Evolutionary conservation across 495 filamentous ascomycete genomes (phyloP).

Genomic region (Penicilliopsis zonata): DNA sequence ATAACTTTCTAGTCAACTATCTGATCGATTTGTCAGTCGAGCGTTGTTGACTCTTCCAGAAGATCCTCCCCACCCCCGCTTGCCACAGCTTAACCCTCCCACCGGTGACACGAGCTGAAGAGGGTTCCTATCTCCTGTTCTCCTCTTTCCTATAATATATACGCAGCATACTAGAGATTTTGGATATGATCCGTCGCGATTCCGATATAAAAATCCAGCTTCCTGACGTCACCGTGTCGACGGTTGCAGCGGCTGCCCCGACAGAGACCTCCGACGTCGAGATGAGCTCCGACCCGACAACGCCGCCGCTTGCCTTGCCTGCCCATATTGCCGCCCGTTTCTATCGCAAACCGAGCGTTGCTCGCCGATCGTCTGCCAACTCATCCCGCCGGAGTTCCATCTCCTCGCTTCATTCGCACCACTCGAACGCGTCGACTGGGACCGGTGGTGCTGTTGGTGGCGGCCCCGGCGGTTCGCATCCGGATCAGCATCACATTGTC

Average conservation of each 20-base stretch:
- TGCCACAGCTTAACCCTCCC: too few relatives aligned
- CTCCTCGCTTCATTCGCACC: slow-evolving; percentile 72
- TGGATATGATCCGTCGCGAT: slow-evolving; percentile 35
- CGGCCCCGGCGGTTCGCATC: slow-evolving; percentile 59
- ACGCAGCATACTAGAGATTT: slow-evolving; percentile 1
- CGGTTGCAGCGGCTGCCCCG: slow-evolving; percentile 17
- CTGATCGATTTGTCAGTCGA: too few relatives aligned
- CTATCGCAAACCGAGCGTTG: slow-evolving; percentile 54
- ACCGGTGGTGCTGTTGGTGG: too few relatives aligned
- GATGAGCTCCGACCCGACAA: slow-evolving; percentile 33
- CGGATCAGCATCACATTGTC: slow-evolving; percentile 73
- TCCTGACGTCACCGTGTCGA: slow-evolving; percentile 26
- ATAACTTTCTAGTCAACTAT: too few relatives aligned
- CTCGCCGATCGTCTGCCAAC: slow-evolving; percentile 70
- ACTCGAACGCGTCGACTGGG: slow-evolving; percentile 47
- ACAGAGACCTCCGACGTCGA: slow-evolving; percentile 25
- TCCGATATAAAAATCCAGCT: slow-evolving; percentile 36
- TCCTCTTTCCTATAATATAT: slow-evolving; percentile 11
- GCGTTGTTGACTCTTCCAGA: too few relatives aligned
- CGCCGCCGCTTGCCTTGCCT: slow-evolving; percentile 48
- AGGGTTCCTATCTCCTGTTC: background rate
- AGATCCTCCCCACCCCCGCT: too few relatives aligned
- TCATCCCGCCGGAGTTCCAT: slow-evolving; percentile 85
- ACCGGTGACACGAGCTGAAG: too few relatives aligned
- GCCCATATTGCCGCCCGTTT: slow-evolving; percentile 81